These are phyloP conservation scores for Mortierella claussenii DNA, from an alignment of 192 early-diverging fungal species.

Conservation along the genomic window DNA sequence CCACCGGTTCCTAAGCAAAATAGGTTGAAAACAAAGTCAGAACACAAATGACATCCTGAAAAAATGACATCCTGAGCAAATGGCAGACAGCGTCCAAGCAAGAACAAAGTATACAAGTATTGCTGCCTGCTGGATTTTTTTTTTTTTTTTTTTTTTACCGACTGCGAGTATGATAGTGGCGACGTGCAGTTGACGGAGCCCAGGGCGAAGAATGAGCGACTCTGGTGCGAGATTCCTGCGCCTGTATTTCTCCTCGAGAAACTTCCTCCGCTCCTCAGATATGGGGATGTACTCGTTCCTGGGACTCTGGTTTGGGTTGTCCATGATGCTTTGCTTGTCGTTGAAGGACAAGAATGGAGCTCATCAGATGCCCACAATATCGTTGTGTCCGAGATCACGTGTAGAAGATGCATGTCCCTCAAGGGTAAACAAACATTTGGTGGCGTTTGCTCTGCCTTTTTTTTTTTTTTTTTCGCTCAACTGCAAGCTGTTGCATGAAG, in stretches of 20 bases:
- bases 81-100: background rate
- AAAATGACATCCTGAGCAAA: too few species aligned
- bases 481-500: background rate
- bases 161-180: slow-evolving; percentile 35
- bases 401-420: too few species aligned
- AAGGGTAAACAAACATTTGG: background rate
- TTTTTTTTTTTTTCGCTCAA: slow-evolving; percentile 11
- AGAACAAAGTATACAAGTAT: too few species aligned
- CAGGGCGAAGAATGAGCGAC: slow-evolving; percentile 37
- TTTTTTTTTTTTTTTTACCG: slow-evolving; percentile 14
- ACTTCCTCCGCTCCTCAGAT: slow-evolving; percentile 29
- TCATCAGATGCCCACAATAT: too few species aligned
- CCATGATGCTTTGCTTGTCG: too few species aligned
- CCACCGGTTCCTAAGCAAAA: slow-evolving; percentile 30
- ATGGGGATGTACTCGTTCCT: slow-evolving; percentile 35
- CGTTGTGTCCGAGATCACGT: too few species aligned
- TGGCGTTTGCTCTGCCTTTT: background rate
- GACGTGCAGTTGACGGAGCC: slow-evolving; percentile 36
- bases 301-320: slow-evolving; percentile 43
- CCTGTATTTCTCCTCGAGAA: slow-evolving; percentile 47
- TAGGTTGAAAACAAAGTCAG: too few species aligned
- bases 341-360: too few species aligned
- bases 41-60: too few species aligned
- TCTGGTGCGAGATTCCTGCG: slow-evolving; percentile 47
- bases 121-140: too few species aligned